Conservation (phyloP, 1,139 yeast genomes). For the Schizosaccharomyces versatilis region DNA sequence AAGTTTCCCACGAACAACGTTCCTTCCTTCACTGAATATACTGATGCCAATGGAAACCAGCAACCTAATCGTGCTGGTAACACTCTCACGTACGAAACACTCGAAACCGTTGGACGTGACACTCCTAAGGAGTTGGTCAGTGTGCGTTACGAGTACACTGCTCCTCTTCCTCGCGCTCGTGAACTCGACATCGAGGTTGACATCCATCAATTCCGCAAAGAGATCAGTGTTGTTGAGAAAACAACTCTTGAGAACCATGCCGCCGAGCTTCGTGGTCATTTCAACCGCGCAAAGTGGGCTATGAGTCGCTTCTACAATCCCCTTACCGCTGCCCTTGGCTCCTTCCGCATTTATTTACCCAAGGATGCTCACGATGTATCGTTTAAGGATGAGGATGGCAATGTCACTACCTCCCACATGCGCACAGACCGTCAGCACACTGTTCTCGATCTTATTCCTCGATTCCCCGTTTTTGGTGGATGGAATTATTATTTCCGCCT, state of each 20-base stretch:
- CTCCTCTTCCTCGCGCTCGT: constrained; percentile 48
- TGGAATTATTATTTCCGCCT: constrained; percentile 91
- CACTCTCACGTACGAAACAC: constrained; percentile 38
- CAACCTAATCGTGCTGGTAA: constrained; percentile 29
- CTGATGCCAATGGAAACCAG: constrained; percentile 11
- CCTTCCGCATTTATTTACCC: constrained; percentile 32
- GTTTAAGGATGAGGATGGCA: constrained; percentile 76
- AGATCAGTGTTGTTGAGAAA: constrained; percentile 51
- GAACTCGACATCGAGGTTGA: constrained; percentile 75
- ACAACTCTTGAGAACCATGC: constrained; percentile 63
- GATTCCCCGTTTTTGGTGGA: constrained; percentile 85
- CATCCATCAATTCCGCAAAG: constrained; percentile 17
- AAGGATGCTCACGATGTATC: constrained; percentile 39
- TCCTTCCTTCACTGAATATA: constrained; percentile 20
- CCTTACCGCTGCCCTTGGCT: constrained; percentile 21
- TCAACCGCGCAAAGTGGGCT: constrained; percentile 21
- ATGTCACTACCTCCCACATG: constrained; percentile 61
- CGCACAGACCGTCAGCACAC: constrained; percentile 19
- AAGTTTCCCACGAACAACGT: constrained; percentile 10
- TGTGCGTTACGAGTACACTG: constrained; percentile 41
- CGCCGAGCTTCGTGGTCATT: constrained; percentile 35
- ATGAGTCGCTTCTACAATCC: constrained; percentile 16
- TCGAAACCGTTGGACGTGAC: constrained; percentile 26
- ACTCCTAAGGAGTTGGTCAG: constrained; percentile 27
- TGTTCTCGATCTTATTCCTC: constrained; percentile 43